Conservation (phyloP, 2,329 filamentous ascomycete species). For the Alternaria infectoria region DNA sequence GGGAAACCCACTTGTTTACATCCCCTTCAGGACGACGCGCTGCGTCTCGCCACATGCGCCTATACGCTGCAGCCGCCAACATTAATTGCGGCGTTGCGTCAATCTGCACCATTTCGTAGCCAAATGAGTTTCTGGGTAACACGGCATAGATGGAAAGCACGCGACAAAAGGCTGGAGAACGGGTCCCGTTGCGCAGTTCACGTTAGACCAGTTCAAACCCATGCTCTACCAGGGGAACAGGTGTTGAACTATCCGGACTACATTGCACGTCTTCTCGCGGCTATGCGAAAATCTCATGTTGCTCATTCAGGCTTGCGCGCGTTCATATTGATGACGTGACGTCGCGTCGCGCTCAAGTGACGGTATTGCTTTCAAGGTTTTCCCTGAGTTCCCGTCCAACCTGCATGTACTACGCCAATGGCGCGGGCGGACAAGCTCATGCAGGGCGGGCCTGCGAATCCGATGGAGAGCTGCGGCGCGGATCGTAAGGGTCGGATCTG, state of each 20-base stretch:
- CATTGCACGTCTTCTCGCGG: neutral
- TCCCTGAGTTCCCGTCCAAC: neutral
- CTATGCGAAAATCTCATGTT: neutral
- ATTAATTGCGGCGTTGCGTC: neutral
- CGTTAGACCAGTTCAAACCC: neutral
- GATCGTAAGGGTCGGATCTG: conserved; percentile 1
- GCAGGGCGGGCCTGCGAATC: neutral
- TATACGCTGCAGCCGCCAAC: conserved; percentile 9
- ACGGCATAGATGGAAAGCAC: neutral
- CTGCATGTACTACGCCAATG: neutral
- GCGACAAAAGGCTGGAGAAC: neutral
- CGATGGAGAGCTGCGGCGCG: neutral
- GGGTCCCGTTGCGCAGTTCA: neutral
- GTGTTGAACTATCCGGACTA: neutral
- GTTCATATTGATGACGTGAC: neutral
- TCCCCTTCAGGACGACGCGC: neutral
- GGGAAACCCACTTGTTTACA: neutral
- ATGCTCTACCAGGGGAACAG: neutral
- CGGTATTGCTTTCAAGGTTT: neutral
- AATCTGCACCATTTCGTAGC: neutral
- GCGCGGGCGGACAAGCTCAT: neutral
- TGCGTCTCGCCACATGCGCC: neutral
- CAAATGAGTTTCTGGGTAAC: neutral
- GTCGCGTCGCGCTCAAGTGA: neutral
- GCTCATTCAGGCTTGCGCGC: neutral